phyloP scores from a whole-genome alignment of 345 rosid species.

The Mangifera indica region DNA sequence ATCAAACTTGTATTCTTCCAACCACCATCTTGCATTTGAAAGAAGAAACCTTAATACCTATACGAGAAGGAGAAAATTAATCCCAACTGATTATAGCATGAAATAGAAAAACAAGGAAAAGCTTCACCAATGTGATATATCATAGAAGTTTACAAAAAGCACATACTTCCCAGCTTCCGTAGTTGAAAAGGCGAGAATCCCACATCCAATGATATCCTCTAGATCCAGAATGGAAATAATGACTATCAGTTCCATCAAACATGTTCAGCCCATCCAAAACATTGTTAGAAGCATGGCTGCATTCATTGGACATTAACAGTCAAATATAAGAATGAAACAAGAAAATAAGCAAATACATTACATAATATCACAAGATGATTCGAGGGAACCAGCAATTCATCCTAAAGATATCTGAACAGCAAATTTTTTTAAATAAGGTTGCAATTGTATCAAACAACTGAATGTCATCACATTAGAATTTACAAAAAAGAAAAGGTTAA shows the following conservation, averaged over 20 bases:
- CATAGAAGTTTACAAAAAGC: slow-evolving; percentile 16
- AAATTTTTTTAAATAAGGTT: background rate
- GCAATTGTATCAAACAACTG: background rate
- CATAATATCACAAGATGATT: background rate
- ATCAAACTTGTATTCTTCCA: slow-evolving; percentile 90
- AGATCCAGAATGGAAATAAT: slow-evolving; percentile 84
- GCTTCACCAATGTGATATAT: slow-evolving; percentile 8
- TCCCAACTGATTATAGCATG: slow-evolving; percentile 16
- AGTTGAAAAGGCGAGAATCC: slow-evolving; percentile 98
- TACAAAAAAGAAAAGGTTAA: background rate
- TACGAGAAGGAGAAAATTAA: slow-evolving; percentile 19
- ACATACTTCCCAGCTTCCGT: slow-evolving; percentile 97
- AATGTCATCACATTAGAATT: background rate
- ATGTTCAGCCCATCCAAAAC: slow-evolving; percentile 89
- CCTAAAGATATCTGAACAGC: background rate
- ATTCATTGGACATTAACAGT: slow-evolving; percentile 16
- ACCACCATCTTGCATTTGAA: slow-evolving; percentile 99
- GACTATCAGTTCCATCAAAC: slow-evolving; percentile 96
- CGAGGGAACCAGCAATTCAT: background rate
- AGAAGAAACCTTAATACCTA: slow-evolving; percentile 86
- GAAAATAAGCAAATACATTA: background rate
- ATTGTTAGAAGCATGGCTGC: slow-evolving; percentile 91
- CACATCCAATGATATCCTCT: slow-evolving; percentile 96
- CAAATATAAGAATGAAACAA: slow-evolving; percentile 13
- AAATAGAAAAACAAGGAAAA: slow-evolving; percentile 9